Evolutionary conservation across 2,329 filamentous ascomycete genomes (phyloP), one percentile per base, ranked within the genome.

Genomic region (Shiraia bambusicola): DNA sequence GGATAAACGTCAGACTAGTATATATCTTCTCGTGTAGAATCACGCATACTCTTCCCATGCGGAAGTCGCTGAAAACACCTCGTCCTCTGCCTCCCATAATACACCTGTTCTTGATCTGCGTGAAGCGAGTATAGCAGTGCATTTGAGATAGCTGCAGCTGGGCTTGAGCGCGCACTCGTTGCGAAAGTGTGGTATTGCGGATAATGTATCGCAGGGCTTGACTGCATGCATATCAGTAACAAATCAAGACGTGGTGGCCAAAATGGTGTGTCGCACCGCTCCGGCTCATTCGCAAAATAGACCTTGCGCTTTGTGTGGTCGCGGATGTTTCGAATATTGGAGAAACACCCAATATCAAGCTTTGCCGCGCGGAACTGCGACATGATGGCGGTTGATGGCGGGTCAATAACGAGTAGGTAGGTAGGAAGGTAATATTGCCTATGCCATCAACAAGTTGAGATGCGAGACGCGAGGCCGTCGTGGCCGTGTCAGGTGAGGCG

Each of bases 271-370:
- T 38, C 66, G 50, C 76, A 94, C 91, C 92, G 86, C 73, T 96
- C 87, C 4, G 90, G 82, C 75, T 98, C 93, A 65, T 86, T 76
- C 67, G 89, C 78, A 65, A 86, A 87, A 63, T 91, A 96, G 45
- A 90, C 88, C 75, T 94, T 92, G 62, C 93, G 87, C 81, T 97
- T 98, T 40, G 90, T 91, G 75, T 97, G 89, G 72, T 98, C 93
- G 61, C 93, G 88, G 67, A 98, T 86, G 55, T 88, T 81, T 56
- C 86, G 85, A 68, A 86, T 82, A 66, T 96, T 96, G 73, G 94
- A 72, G 66, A 87, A 95, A 67, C 88, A 88, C 68, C 87, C 84
- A 56, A 97, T 75, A 59, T 97, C 90, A 58, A 96, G 83, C 77
- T 84, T 91, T 73, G 95, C 95, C 24, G 90, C 79, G 59, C 90